phyloP scores from a whole-genome alignment of 176 grass and related monocot genomes.

The Zoysia japonica region DNA sequence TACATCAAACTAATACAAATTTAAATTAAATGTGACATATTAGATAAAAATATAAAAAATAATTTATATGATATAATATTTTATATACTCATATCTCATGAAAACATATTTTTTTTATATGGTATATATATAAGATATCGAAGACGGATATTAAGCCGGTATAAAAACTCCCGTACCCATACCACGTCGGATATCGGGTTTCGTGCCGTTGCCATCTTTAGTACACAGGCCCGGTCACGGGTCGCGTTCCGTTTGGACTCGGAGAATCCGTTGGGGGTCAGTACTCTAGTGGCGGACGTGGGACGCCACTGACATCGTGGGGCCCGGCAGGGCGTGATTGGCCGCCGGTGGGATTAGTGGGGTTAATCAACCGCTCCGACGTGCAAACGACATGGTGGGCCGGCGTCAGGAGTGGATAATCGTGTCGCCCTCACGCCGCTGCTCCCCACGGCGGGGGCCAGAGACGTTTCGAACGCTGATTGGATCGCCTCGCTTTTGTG shows the following conservation, averaged over 20 bases:
- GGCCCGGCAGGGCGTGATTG: not conserved
- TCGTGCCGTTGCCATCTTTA: too few species aligned
- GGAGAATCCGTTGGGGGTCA: not conserved
- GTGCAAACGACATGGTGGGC: not conserved
- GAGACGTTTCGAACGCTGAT: slow-evolving; percentile 41
- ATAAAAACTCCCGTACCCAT: too few species aligned
- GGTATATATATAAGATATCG: too few species aligned
- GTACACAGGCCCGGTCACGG: too few species aligned
- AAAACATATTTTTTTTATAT: too few species aligned
- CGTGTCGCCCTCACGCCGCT: slow-evolving; percentile 1
- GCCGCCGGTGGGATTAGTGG: slow-evolving; percentile 21
- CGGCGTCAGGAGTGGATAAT: slow-evolving; percentile 24
- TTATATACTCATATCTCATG: too few species aligned
- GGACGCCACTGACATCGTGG: slow-evolving; percentile 20
- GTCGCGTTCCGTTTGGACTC: slow-evolving; percentile 7
- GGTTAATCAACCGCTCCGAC: slow-evolving; percentile 13
- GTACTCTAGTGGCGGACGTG: not conserved
- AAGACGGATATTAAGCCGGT: too few species aligned
- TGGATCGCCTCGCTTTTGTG: slow-evolving; percentile 13
- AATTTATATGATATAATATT: too few species aligned
- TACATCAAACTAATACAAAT: too few species aligned
- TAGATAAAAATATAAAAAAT: too few species aligned
- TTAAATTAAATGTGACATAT: too few species aligned
- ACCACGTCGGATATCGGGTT: too few species aligned
- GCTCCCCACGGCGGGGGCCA: not conserved